Conservation (phyloP, 257 asterid species). For the Lycium barbarum region DNA sequence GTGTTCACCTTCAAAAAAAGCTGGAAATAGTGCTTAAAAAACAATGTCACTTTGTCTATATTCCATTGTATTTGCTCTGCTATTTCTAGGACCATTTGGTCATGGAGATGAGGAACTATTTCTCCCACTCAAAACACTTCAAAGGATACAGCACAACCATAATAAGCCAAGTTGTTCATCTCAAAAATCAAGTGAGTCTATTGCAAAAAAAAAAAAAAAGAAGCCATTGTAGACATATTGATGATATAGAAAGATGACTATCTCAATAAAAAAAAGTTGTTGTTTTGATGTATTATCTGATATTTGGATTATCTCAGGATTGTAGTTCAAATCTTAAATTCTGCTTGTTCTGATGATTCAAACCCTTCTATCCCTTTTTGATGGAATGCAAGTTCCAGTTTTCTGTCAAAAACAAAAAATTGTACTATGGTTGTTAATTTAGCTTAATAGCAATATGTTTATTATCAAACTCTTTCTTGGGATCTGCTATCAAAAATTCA, state of each 20-base stretch:
- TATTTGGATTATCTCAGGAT: no score
- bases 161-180: slow-evolving; percentile 38
- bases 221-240: not conserved
- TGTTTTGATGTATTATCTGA: no score
- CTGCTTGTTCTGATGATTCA: no score
- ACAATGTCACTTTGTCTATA: slow-evolving; percentile 12
- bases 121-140: slow-evolving; percentile 51
- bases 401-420: no score
- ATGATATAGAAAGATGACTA: no score
- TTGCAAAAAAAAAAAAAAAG: not conserved
- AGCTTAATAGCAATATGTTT: not conserved
- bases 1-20: slow-evolving; percentile 2
- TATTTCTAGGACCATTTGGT: slow-evolving; percentile 40
- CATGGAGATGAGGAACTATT: slow-evolving; percentile 46
- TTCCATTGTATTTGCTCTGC: slow-evolving; percentile 31
- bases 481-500: slow-evolving; percentile 27
- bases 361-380: no score
- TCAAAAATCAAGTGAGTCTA: slow-evolving; percentile 68
- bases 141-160: slow-evolving; percentile 32
- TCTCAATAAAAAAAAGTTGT: no score
- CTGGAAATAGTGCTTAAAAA: not conserved
- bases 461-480: slow-evolving; percentile 21
- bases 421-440: not conserved
- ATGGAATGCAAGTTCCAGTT: no score
- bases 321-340: no score